Conservation (phyloP, 1,139 yeast species). For the Debaryomyces coudertii region DNA sequence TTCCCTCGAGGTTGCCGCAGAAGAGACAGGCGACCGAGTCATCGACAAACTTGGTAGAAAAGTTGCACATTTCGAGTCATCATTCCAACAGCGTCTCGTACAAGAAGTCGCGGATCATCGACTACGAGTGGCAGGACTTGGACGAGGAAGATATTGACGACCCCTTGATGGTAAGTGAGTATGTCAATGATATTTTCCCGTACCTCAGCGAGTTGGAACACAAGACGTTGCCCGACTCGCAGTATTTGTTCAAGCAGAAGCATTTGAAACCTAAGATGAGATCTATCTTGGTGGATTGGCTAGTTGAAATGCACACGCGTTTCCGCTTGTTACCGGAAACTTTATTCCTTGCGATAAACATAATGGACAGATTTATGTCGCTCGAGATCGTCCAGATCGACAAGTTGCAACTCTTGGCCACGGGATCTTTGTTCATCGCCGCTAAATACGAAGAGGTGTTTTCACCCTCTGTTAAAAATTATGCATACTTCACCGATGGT, state of each 20-base stretch:
- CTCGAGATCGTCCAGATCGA: slow-evolving; percentile 79
- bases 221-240: slow-evolving; percentile 76
- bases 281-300: slow-evolving; percentile 91
- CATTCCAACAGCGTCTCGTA: slow-evolving; percentile 22
- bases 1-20: slow-evolving; percentile 53
- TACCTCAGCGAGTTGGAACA: slow-evolving; percentile 76
- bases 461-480: slow-evolving; percentile 85
- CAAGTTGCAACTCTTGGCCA: slow-evolving; percentile 85
- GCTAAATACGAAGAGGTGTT: slow-evolving; percentile 96
- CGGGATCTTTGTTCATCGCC: slow-evolving; percentile 88
- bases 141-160: slow-evolving; percentile 91
- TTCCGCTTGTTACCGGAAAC: slow-evolving; percentile 91
- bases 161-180: slow-evolving; percentile 94
- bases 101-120: slow-evolving; percentile 43
- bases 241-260: slow-evolving; percentile 73
- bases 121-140: slow-evolving; percentile 82
- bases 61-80: slow-evolving; percentile 30
- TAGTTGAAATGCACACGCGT: slow-evolving; percentile 87
- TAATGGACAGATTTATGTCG: slow-evolving; percentile 90
- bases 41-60: slow-evolving; percentile 52
- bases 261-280: slow-evolving; percentile 85
- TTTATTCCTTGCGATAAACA: slow-evolving; percentile 80
- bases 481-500: slow-evolving; percentile 86
- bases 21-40: slow-evolving; percentile 62
- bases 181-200: slow-evolving; percentile 82